Evolutionary conservation across 306 rosid species (phyloP).

Genomic region (Hippophae gyantsensis): DNA sequence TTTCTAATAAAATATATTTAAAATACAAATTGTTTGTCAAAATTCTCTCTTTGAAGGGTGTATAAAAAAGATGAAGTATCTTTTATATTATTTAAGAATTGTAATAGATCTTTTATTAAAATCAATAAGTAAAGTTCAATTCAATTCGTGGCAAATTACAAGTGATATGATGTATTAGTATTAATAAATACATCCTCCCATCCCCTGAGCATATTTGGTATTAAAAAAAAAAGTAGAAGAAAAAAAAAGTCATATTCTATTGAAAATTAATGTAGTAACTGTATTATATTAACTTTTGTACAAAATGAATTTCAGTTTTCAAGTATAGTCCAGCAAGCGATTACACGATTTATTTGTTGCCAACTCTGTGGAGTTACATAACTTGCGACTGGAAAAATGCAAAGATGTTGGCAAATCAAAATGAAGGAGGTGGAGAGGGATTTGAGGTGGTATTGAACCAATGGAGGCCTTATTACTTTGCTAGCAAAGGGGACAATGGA

Average conservation of each 20-base stretch:
- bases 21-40: too few species aligned
- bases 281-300: neutral
- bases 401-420: conserved; percentile 30
- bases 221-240: too few species aligned
- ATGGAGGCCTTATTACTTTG: conserved; percentile 51
- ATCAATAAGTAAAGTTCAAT: too few species aligned
- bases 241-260: neutral
- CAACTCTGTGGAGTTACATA: conserved; percentile 36
- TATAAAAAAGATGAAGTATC: too few species aligned
- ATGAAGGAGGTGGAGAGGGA: conserved; percentile 35
- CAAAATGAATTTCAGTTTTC: conserved; percentile 28
- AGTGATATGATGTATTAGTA: too few species aligned
- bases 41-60: too few species aligned
- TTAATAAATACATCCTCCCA: too few species aligned
- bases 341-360: conserved; percentile 38
- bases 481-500: conserved; percentile 7
- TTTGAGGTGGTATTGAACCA: conserved; percentile 28
- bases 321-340: conserved; percentile 32
- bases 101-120: too few species aligned
- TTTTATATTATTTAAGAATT: too few species aligned
- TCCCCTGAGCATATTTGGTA: too few species aligned
- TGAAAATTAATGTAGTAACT: neutral
- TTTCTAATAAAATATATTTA: too few species aligned
- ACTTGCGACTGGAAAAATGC: conserved; percentile 39
- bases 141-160: too few species aligned